Conservation (phyloP, 352 stramenopile genomes). For the Phytophthora foliorum region DNA sequence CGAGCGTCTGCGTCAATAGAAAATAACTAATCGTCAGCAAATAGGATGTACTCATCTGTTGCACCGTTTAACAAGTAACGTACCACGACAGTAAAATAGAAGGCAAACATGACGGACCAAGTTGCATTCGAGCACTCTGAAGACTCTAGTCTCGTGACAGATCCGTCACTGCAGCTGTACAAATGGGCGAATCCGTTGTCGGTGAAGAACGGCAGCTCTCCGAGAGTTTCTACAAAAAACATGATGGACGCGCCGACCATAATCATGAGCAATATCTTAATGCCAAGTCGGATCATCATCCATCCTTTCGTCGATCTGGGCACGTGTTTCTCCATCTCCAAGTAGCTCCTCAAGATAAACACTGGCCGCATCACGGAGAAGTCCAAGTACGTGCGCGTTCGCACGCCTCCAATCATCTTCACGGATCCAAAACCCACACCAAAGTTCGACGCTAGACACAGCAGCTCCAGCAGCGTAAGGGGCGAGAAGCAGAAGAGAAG, state of each 20-base stretch:
- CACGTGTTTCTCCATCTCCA: conserved; percentile 87
- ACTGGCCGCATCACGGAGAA: conserved; percentile 88
- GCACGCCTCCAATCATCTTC: conserved; percentile 61
- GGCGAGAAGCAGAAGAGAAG: conserved; percentile 81
- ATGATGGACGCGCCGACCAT: conserved; percentile 83
- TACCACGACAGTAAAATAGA: conserved; percentile 91
- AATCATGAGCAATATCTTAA: conserved; percentile 89
- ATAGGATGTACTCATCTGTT: neutral
- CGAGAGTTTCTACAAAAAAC: conserved; percentile 91
- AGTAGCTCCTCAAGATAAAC: conserved; percentile 85
- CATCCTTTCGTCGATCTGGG: conserved; percentile 73
- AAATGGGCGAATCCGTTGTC: conserved; percentile 87
- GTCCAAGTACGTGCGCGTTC: conserved; percentile 83
- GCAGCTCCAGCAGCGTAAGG: conserved; percentile 77
- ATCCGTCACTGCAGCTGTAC: conserved; percentile 75
- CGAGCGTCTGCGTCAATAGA: conserved; percentile 64
- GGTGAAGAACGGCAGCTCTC: conserved; percentile 82
- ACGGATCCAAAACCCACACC: conserved; percentile 81
- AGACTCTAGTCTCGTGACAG: conserved; percentile 59
- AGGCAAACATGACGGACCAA: conserved; percentile 91
- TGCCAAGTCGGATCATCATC: conserved; percentile 84
- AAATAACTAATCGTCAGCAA: conserved; percentile 3
- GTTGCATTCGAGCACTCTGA: conserved; percentile 65
- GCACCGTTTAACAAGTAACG: conserved; percentile 17
- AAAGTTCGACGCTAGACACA: conserved; percentile 79